A percentile compares a stretch with the other conserved stretches of the same genome.
These are phyloP conservation scores for Zalerion maritima DNA, from an alignment of 495 filamentous ascomycete species.

Conservation along the genomic window DNA sequence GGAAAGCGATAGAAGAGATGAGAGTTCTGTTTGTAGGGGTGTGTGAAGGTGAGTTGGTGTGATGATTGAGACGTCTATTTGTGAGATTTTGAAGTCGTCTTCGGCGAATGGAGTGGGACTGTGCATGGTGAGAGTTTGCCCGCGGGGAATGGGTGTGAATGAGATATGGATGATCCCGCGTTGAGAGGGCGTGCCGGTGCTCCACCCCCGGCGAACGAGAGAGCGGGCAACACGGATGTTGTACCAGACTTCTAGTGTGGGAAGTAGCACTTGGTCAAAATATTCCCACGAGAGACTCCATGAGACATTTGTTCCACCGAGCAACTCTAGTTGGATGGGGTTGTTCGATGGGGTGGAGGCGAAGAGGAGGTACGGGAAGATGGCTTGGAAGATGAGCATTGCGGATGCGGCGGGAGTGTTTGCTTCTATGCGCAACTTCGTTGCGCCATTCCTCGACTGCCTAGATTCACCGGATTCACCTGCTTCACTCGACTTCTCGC, in stretches of 20 bases:
- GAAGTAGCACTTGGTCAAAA: conserved; percentile 57
- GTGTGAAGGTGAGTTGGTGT: conserved; percentile 31
- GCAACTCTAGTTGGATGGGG: conserved; percentile 43
- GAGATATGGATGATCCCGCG: conserved; percentile 46
- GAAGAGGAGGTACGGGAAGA: conserved; percentile 64
- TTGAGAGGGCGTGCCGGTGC: conserved; percentile 33
- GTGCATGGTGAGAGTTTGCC: conserved; percentile 30
- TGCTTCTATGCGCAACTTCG: conserved; percentile 29
- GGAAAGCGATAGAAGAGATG: conserved; percentile 17
- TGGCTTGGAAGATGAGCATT: conserved; percentile 64
- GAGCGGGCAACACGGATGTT: conserved; percentile 39
- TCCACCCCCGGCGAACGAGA: conserved; percentile 54
- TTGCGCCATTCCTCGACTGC: too few relatives aligned
- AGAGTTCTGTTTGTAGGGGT: conserved; percentile 21
- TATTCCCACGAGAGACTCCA: conserved; percentile 67
- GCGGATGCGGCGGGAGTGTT: conserved; percentile 35
- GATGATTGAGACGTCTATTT: conserved; percentile 45
- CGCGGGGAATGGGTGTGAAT: conserved; percentile 36
- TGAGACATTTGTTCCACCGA: conserved; percentile 65
- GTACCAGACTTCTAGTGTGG: conserved; percentile 49
- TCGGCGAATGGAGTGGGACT: conserved; percentile 14
- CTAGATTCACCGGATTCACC: too few relatives aligned
- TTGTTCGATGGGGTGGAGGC: conserved; percentile 25
- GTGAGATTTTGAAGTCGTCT: conserved; percentile 26
- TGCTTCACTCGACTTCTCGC: too few relatives aligned